Evolutionary conservation across 495 filamentous ascomycete genomes (phyloP).

Genomic region (Alectoria sarmentosa): DNA sequence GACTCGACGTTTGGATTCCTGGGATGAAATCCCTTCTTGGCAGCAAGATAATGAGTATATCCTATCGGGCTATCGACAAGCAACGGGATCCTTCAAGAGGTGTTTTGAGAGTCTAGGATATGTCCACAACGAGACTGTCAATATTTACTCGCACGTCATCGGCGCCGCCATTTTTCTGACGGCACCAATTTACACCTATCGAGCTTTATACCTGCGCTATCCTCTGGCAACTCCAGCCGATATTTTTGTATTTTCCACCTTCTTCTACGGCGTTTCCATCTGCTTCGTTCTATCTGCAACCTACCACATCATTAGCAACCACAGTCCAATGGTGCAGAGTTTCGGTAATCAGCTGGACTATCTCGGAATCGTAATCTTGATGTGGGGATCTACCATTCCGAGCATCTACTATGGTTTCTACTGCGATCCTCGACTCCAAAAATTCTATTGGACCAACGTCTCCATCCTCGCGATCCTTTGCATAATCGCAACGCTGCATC

Average conservation of each 20-base stretch:
- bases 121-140: slow-evolving; percentile 31
- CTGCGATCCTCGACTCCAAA: slow-evolving; percentile 32
- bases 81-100: slow-evolving; percentile 18
- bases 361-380: slow-evolving; percentile 45
- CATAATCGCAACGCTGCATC: slow-evolving; percentile 21
- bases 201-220: slow-evolving; percentile 31
- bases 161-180: slow-evolving; percentile 40
- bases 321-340: slow-evolving; percentile 33
- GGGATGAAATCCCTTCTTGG: slow-evolving; percentile 17
- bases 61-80: slow-evolving; percentile 23
- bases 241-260: slow-evolving; percentile 38
- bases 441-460: slow-evolving; percentile 34
- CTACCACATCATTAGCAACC: slow-evolving; percentile 47
- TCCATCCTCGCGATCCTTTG: slow-evolving; percentile 22
- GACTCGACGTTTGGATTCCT: not conserved
- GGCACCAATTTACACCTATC: slow-evolving; percentile 34
- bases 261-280: slow-evolving; percentile 42
- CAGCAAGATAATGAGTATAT: slow-evolving; percentile 29
- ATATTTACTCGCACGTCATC: slow-evolving; percentile 46
- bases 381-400: slow-evolving; percentile 47
- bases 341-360: slow-evolving; percentile 43
- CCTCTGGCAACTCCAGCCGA: slow-evolving; percentile 34
- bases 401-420: slow-evolving; percentile 47
- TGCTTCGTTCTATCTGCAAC: slow-evolving; percentile 46
- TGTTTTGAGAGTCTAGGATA: slow-evolving; percentile 23